Base-by-base conservation (phyloP, 1,284 basidiomycete species). In the Apiotrichum montevideense region DNA sequence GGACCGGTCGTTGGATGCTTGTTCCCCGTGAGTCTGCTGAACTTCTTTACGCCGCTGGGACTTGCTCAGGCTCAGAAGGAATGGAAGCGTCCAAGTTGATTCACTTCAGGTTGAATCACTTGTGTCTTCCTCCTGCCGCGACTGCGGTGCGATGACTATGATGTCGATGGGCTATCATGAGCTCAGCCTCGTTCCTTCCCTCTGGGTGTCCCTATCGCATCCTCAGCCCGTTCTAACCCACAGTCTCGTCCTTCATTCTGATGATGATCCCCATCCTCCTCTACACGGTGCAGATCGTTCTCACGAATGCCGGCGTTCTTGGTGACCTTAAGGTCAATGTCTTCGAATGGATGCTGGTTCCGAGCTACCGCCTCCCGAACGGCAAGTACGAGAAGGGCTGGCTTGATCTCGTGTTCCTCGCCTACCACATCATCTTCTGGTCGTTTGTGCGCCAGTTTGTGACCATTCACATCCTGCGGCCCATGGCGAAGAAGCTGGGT, bases 361-460 rank as follows among this genome's bases (percentile, higher is more conserved):
- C 94, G 54, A 88, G 89, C 6, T 80, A 93, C 66, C 81, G 74
- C 15, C 65, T 87, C 35, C 79, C 84, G 6, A 79, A 80, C 14
- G 84, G 74, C 3, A 66, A 59, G 37, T 96, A 92, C 70, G 80
- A 79, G 43, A 96, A 95, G 75, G 84, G 85, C 15, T 86, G 84
- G 66, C 76, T 82, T 65, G 96, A 98, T 73, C 66, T 96, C 6
- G 72, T 82, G 15, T 98, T 98, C 77, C 73, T 98, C 47, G 81
- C 81, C 3, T 97, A 92, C 76, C 83, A 96, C 74, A 81, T 98
- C 73, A 80, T 98, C 45, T 87, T 97, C 65, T 98, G 89, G 79
- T 95, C 91, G 1, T 90, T 93, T 72, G 71, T 96, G 35, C 86
- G 96, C 39, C 93, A 98, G 76, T 74, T 81, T 37, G 76, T 92